Evolutionary conservation across 1,284 basidiomycete genomes (phyloP), one percentile per base, ranked within the genome.

Genomic region (Cryptococcus maquisensis): DNA sequence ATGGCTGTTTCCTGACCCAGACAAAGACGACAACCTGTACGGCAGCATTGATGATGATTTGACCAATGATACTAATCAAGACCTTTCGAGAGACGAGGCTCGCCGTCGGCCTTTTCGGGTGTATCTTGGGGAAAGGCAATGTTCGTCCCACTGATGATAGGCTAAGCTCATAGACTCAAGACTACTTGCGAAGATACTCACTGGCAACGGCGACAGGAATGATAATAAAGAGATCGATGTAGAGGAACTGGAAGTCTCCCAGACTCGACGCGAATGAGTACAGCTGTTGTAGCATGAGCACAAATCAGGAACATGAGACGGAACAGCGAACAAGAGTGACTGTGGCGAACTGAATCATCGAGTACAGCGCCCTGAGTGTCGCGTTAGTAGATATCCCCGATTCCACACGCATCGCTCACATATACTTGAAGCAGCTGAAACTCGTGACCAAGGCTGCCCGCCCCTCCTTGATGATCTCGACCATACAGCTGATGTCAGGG

Each of bases 341-440:
- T 1, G 80, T 82, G 16, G 79, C 81, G 64, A 83, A 81, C 64
- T 81, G 79, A 52, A 80, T 79, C 60, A 81, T 71, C 24, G 76
- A 77, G 60, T 79, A 78, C 38, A 81, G 66, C 4, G 79, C 72
- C 68, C 67, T 69, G 51, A 26, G 15, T 6, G 92, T 35, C 44
- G 89, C 59, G 94, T 91, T 52, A 93, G 78, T n/a, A 89, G 91
- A 73, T 91, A 92, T 18, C 4, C 37, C 20, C 43, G 21, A 60
- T 32, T 10, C 26, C 13, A 2, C 20, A 32, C 12, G 58, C 15
- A 6, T 2, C 24, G 79, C 88, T 76, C 66, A 90, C 93, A 97
- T 97, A 70, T 95, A 97, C 78, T 97, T 98, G 85, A 99, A 99
- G 78, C 96, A 98, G 64, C 90, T 93, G 77, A 99, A 99, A 68